These are phyloP conservation scores for Nakaseomyces uthaithaninus DNA, from an alignment of 1,139 yeast genomes.

Conservation along the genomic window DNA sequence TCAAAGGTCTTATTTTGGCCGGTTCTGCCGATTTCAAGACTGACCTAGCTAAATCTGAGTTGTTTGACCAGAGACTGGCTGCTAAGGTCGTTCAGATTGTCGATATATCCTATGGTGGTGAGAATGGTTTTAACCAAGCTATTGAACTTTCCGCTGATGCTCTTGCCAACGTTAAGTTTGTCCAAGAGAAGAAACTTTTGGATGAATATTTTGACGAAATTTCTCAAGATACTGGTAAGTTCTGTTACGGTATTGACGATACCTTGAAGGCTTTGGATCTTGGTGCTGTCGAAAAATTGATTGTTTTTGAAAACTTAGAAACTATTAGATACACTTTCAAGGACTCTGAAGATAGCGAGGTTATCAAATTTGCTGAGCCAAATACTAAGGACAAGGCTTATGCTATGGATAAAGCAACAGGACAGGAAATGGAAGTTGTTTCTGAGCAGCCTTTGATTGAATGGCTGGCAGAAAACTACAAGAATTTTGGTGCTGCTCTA, in stretches of 20 bases:
- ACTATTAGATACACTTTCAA: slow-evolving; percentile 75
- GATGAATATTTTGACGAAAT: slow-evolving; percentile 91
- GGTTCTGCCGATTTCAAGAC: slow-evolving; percentile 99
- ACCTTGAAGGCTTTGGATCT: slow-evolving; percentile 91
- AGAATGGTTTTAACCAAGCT: slow-evolving; percentile 98
- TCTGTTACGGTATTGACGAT: slow-evolving; percentile 95
- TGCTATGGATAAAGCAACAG: slow-evolving; percentile 74
- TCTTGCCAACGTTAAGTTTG: slow-evolving; percentile 89
- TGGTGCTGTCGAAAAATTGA: slow-evolving; percentile 89
- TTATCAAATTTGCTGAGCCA: slow-evolving; percentile 66
- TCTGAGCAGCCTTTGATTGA: slow-evolving; percentile 81
- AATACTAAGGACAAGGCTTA: slow-evolving; percentile 61
- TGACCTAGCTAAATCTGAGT: slow-evolving; percentile 83
- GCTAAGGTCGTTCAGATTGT: slow-evolving; percentile 86
- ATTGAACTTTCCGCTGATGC: slow-evolving; percentile 96
- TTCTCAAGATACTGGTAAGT: slow-evolving; percentile 92
- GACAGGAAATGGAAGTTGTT: slow-evolving; percentile 79
- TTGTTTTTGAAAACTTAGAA: slow-evolving; percentile 88
- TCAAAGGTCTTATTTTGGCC: slow-evolving; percentile 88
- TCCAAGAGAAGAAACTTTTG: slow-evolving; percentile 94
- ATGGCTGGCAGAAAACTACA: slow-evolving; percentile 97
- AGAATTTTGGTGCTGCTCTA: slow-evolving; percentile 84
- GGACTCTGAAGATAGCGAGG: slow-evolving; percentile 72
- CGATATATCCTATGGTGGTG: slow-evolving; percentile 97
- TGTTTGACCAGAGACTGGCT: slow-evolving; percentile 83